Evolutionary conservation across 441 rosid species (phyloP), one percentile per base, ranked within the genome.

Genomic region (Raphanus hybrid): DNA sequence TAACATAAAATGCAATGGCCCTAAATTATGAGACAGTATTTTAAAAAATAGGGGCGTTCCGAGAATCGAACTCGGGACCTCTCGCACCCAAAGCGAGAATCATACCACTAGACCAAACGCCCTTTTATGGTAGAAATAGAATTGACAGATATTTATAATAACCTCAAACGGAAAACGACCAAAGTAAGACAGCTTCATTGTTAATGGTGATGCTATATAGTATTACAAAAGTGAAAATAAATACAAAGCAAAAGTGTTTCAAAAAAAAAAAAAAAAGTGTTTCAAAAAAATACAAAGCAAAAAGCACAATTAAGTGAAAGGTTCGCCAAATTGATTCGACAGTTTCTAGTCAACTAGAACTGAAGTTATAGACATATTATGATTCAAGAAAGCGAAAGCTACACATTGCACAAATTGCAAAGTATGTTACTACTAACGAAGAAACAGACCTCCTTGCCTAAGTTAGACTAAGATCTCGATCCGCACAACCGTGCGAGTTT

Each of bases 31-130:
- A 23, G 26, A 23, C 26, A 23, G 26, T 23, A 2, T 23, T 23
- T 23, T 1, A 23, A 23, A 23, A 23, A 23, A 0, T 2, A 60
- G 78, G 74, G 76, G 79, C 79, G 76, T 87, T 91, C 92, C 90
- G 91, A 90, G 93, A 92, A 92, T 90, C 88, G 93, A 91, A 92
- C 92, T 92, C 88, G 91, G 90, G 89, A 90, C 90, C 92, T 89
- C 94, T 91, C 88, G 90, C 94, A 94, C 93, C 91, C 92, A 85
- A 89, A 90, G 93, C 96, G 90, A 91, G 94, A 91, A 91, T 92
- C 97, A 90, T 92, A 89, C 93, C 91, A 91, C 92, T 88, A 91
- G 98, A 92, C 92, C 83, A 80, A 82, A 73, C 75, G 81, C 81
- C 83, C 81, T 29, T 61, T 18, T 27, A 23, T 2, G 26, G 0